Evolutionary conservation across 1,284 basidiomycete species (phyloP).

Genomic region (Testicularia cyperi): DNA sequence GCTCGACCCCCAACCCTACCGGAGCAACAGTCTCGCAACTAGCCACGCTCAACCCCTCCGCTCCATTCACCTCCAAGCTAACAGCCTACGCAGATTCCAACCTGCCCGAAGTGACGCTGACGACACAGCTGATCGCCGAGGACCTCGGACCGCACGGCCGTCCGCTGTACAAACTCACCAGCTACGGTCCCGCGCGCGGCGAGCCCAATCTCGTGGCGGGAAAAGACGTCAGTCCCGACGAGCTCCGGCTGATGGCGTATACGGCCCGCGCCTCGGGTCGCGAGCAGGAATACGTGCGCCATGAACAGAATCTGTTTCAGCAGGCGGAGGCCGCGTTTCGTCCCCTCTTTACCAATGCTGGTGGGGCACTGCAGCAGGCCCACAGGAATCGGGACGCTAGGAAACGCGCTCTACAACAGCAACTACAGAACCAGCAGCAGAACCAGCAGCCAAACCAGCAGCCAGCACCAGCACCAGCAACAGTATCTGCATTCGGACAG

Average conservation of each 20-base stretch:
- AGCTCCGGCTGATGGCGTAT: slow-evolving; percentile 65
- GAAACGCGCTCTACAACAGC: slow-evolving; percentile 17
- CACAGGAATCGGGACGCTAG: slow-evolving; percentile 20
- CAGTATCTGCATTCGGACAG: too few species aligned
- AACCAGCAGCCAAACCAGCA: not conserved
- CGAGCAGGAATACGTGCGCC: slow-evolving; percentile 22
- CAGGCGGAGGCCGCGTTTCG: slow-evolving; percentile 21
- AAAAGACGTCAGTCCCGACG: slow-evolving; percentile 77
- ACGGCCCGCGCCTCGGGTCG: slow-evolving; percentile 27
- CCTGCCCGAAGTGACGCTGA: slow-evolving; percentile 29
- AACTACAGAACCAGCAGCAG: not conserved
- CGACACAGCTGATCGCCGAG: slow-evolving; percentile 18
- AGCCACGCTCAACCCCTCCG: slow-evolving; percentile 8
- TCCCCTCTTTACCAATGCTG: slow-evolving; percentile 2
- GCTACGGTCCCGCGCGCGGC: slow-evolving; percentile 75
- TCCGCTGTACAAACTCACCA: slow-evolving; percentile 79
- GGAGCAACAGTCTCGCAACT: not conserved
- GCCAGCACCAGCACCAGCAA: too few species aligned
- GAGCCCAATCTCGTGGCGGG: slow-evolving; percentile 72
- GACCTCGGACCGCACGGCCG: slow-evolving; percentile 45
- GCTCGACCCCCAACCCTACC: not conserved
- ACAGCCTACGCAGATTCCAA: slow-evolving; percentile 24
- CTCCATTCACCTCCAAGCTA: slow-evolving; percentile 11
- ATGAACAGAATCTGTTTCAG: slow-evolving; percentile 23
- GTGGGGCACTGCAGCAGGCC: slow-evolving; percentile 13